Base-by-base conservation (phyloP, 352 stramenopile genomes). In the Phytophthora aleatoria region DNA sequence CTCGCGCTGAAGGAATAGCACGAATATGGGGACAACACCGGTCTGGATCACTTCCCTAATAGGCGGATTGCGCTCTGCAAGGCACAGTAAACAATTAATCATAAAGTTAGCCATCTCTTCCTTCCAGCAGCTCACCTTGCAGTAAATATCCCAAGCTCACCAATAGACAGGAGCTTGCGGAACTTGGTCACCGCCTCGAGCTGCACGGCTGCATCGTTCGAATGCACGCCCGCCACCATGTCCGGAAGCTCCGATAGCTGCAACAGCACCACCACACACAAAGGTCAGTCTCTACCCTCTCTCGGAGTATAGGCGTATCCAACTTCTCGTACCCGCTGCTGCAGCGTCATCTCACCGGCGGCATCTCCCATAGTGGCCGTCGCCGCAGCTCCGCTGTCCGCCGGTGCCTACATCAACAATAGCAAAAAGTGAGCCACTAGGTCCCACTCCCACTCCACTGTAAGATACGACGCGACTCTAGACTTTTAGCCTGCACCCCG, bases 21-120 rank as follows among this genome's bases (percentile, higher is more conserved):
- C 97, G 64, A 99, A 99, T 42, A 97, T 90, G 11, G 97, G 98
- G 30, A 99, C 97, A 10, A 99, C 97, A 47, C 96, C 97, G 2
- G 92, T 92, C n/a, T 98, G 83, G 67, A 99, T 99, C 43, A 99
- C 97, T 72, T 99, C 90, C 63, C 99, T 97, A 71, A 99, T 99
- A 15, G 98, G 98, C 26, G 98, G 98, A 71, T 99, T 99, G 70
- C 96, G 97, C 72, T 99, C 97, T 91, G 50, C 55, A 59, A 56
- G 5, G 11, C 12, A 30, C 30, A 61, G 33, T n/a, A 42, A n/a
- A 31, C 20, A 41, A 16, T 20, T 35, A 24, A 39, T 35, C 8
- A 39, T 31, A 60, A 43, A 50, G 38, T 66, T 41, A 70, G 43
- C 9, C 43, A 24, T 49, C 24, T 41, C 30, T 41, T 60, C 16